Percentiles rank a stretch among this genome's conserved stretches.
Evolutionary conservation across 1,284 basidiomycete species (phyloP).

Genomic region (Naganishia albida): DNA sequence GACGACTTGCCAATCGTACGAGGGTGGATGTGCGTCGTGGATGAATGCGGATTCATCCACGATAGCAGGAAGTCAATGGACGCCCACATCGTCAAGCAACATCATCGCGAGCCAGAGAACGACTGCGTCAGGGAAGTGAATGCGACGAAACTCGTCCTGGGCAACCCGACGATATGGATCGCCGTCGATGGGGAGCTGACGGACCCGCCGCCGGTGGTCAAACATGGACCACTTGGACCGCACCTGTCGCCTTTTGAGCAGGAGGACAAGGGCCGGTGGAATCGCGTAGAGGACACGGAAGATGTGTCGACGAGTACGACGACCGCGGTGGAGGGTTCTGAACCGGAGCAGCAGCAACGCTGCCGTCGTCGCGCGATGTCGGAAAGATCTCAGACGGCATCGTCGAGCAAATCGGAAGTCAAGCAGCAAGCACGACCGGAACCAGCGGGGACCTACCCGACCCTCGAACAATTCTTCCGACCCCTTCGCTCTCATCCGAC

Average conservation of each 20-base stretch:
- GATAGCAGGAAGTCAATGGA: background rate
- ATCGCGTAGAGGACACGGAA: background rate
- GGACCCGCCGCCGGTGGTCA: background rate
- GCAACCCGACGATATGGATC: background rate
- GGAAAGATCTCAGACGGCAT: background rate
- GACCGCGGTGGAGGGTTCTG: too few relatives aligned
- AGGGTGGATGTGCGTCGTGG: background rate
- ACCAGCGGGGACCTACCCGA: background rate
- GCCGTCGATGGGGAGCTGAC: background rate
- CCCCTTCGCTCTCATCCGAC: background rate
- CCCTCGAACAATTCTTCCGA: background rate
- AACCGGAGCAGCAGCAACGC: too few relatives aligned
- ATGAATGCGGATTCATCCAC: slow-evolving; percentile 7
- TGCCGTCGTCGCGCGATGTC: background rate
- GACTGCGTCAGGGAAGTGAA: background rate
- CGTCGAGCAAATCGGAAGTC: background rate
- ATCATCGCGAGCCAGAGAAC: background rate
- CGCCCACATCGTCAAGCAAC: background rate
- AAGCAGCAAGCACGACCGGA: background rate
- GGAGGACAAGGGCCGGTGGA: background rate
- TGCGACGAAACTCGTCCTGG: slow-evolving; percentile 2
- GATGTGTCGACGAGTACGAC: background rate
- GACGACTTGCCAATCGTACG: slow-evolving; percentile 14
- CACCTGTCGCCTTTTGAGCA: background rate
- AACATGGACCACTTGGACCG: background rate